Evolutionary conservation across 2,329 filamentous ascomycete genomes (phyloP).

Genomic region (Fusarium stilboides): DNA sequence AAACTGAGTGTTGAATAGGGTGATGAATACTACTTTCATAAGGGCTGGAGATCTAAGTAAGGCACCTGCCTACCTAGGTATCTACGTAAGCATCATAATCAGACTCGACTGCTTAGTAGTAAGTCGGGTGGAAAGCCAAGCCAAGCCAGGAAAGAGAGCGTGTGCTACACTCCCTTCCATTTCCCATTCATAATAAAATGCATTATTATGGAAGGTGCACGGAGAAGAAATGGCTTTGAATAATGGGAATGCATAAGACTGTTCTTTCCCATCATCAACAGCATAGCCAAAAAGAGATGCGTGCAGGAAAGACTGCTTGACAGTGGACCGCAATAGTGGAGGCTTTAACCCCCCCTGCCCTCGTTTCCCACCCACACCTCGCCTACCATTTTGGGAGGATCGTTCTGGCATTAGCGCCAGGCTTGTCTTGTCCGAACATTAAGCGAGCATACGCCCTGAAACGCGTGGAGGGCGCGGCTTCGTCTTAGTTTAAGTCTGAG

Average conservation of each 20-base stretch:
- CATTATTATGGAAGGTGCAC: slow-evolving; percentile 16
- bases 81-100: too few relatives aligned
- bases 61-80: too few relatives aligned
- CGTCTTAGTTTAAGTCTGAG: not conserved
- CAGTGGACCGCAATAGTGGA: slow-evolving; percentile 15
- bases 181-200: not conserved
- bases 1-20: not conserved
- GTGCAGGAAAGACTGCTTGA: slow-evolving; percentile 36
- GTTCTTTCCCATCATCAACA: slow-evolving; percentile 40
- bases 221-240: slow-evolving; percentile 15
- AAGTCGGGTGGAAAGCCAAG: too few relatives aligned
- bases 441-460: slow-evolving; percentile 40
- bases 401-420: slow-evolving; percentile 9
- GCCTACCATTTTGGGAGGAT: slow-evolving; percentile 26
- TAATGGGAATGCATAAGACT: slow-evolving; percentile 40
- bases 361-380: slow-evolving; percentile 13
- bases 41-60: too few relatives aligned
- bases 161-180: too few relatives aligned
- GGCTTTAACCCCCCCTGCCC: not conserved
- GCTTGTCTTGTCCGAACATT: slow-evolving; percentile 32
- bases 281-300: slow-evolving; percentile 33
- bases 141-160: too few relatives aligned
- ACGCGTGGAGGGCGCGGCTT: slow-evolving; percentile 12
- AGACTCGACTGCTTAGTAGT: too few relatives aligned
- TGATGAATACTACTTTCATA: not conserved